phyloP scores from a whole-genome alignment of 1,284 basidiomycete genomes.

The Neolentinus lepideus region DNA sequence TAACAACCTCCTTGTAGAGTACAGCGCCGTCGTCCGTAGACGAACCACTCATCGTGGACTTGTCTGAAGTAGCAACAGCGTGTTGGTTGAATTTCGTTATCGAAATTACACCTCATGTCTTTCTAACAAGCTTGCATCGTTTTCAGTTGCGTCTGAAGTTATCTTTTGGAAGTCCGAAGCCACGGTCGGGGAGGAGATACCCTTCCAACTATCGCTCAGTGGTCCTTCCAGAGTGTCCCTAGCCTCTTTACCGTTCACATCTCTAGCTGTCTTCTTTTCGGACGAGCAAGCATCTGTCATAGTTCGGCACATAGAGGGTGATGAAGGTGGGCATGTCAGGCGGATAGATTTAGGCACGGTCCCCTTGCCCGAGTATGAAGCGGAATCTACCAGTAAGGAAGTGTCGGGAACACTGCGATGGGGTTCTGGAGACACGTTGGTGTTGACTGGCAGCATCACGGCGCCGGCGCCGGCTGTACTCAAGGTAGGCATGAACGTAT shows the following conservation, averaged over 20 bases:
- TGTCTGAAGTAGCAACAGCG: slow-evolving; percentile 54
- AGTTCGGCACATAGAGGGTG: slow-evolving; percentile 32
- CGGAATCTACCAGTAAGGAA: slow-evolving; percentile 15
- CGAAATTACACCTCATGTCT: slow-evolving; percentile 2
- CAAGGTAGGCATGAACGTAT: slow-evolving; percentile 30
- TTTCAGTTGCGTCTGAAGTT: slow-evolving; percentile 53
- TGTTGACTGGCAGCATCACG: slow-evolving; percentile 49
- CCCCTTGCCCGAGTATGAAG: slow-evolving; percentile 15
- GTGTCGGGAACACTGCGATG: slow-evolving; percentile 44
- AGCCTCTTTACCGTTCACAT: slow-evolving; percentile 49
- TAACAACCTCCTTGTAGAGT: slow-evolving; percentile 34
- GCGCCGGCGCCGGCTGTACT: slow-evolving; percentile 39
- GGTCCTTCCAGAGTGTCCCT: slow-evolving; percentile 39
- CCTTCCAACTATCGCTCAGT: slow-evolving; percentile 67
- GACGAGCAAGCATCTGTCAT: slow-evolving; percentile 36
- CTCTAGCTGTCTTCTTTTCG: slow-evolving; percentile 50
- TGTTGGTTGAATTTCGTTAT: slow-evolving; percentile 33
- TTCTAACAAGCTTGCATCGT: not conserved
- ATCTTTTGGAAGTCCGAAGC: slow-evolving; percentile 67
- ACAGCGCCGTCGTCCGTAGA: slow-evolving; percentile 56
- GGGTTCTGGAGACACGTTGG: slow-evolving; percentile 39
- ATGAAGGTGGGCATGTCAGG: slow-evolving; percentile 18
- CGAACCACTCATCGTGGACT: slow-evolving; percentile 50
- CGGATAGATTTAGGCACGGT: slow-evolving; percentile 37
- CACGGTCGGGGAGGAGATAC: slow-evolving; percentile 49